Percentiles rank a stretch among this genome's conserved stretches.
These are phyloP conservation scores for Oehlia diaphana DNA, from an alignment of 192 early-diverging fungal species.

Conservation along the genomic window DNA sequence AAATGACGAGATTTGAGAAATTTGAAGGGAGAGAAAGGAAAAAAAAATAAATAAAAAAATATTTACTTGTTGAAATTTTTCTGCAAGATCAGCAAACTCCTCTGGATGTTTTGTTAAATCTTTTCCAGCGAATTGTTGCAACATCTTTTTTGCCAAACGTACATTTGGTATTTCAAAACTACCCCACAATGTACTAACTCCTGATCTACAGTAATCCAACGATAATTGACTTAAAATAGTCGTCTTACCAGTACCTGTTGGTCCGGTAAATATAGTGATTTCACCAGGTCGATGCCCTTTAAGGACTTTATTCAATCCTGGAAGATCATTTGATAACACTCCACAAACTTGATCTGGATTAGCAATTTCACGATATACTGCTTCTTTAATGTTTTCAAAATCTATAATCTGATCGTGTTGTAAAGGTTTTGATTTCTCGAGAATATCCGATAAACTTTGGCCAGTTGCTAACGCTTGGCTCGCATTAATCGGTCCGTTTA, in stretches of 20 bases:
- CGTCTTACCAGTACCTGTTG: constrained; percentile 73
- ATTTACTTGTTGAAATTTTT: constrained; percentile 61
- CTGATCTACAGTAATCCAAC: constrained; percentile 66
- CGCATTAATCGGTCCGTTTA: constrained; percentile 53
- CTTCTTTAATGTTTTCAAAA: constrained; percentile 61
- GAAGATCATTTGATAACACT: constrained; percentile 61
- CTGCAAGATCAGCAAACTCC: constrained; percentile 59
- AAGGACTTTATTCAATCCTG: constrained; percentile 58
- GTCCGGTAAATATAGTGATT: constrained; percentile 66
- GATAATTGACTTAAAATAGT: constrained; percentile 71
- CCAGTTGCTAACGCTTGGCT: constrained; percentile 50
- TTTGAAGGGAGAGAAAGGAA: background rate
- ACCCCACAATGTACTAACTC: constrained; percentile 73
- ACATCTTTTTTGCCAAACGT: constrained; percentile 65
- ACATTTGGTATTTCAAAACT: constrained; percentile 77
- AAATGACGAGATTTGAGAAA: background rate
- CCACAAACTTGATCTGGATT: constrained; percentile 67
- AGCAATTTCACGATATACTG: constrained; percentile 61
- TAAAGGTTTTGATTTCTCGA: constrained; percentile 47
- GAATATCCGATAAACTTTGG: constrained; percentile 41
- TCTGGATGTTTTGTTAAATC: constrained; percentile 49
- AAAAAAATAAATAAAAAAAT: background rate
- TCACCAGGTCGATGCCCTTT: constrained; percentile 74
- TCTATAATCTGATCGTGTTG: constrained; percentile 68
- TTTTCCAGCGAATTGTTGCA: constrained; percentile 62